These are phyloP conservation scores for Carpediemonas membranifera DNA, from an alignment of 78 protist species.

Conservation along the genomic window DNA sequence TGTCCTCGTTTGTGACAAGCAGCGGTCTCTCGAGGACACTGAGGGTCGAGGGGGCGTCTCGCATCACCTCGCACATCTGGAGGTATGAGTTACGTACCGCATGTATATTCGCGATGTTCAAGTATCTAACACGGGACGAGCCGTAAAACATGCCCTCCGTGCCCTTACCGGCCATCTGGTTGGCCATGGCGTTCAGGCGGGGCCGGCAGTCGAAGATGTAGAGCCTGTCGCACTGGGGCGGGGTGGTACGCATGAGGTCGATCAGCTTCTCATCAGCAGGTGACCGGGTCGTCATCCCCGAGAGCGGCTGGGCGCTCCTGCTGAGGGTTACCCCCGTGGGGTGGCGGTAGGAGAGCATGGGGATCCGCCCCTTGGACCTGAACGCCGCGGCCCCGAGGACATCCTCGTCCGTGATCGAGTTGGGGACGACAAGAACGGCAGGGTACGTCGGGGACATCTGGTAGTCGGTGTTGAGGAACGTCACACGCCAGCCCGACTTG, in stretches of 20 bases:
- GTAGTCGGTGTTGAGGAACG: slow-evolving; percentile 40
- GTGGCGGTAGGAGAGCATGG: background rate
- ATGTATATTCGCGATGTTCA: background rate
- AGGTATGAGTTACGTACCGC: background rate
- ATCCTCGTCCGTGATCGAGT: slow-evolving; percentile 23
- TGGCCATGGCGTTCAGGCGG: background rate
- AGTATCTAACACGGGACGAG: background rate
- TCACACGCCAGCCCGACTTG: slow-evolving; percentile 43
- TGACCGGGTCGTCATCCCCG: background rate
- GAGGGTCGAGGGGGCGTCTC: no score
- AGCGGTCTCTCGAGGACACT: no score
- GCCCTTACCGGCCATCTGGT: background rate
- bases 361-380: background rate
- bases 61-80: no score
- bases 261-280: background rate
- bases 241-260: background rate
- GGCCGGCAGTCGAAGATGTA: background rate
- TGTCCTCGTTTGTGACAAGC: no score
- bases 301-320: background rate
- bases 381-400: slow-evolving; percentile 34
- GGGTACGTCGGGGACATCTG: slow-evolving; percentile 58
- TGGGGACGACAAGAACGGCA: slow-evolving; percentile 46
- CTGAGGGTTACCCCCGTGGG: background rate
- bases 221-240: background rate
- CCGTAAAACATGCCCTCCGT: background rate